Evolutionary conservation across 768 basidiomycete species (phyloP).

Genomic region (Leucogyrophana mollusca): DNA sequence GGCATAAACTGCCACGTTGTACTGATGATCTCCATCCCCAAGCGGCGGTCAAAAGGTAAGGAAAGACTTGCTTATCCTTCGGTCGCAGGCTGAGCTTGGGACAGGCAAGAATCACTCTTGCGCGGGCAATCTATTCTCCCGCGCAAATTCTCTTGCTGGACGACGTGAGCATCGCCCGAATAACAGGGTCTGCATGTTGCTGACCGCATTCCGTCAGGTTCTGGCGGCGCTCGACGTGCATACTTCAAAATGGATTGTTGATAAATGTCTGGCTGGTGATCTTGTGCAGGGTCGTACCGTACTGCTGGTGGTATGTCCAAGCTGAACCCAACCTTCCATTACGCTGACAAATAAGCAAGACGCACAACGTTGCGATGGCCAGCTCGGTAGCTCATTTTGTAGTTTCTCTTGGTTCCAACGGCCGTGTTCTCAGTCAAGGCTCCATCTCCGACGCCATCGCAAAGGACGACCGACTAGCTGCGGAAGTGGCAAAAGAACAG

Average conservation of each 20-base stretch:
- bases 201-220: constrained; percentile 8
- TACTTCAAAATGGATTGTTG: constrained; percentile 47
- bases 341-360: constrained; percentile 13
- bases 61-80: constrained; percentile 13
- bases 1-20: background rate
- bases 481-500: constrained; percentile 14
- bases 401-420: constrained; percentile 51
- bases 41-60: constrained; percentile 58
- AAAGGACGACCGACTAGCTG: constrained; percentile 34
- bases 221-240: constrained; percentile 61
- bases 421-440: constrained; percentile 48
- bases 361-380: constrained; percentile 31
- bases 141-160: constrained; percentile 69
- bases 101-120: constrained; percentile 51
- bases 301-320: no score
- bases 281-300: no score
- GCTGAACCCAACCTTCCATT: no score
- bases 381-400: constrained; percentile 34
- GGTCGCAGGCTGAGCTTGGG: background rate
- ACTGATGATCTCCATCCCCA: background rate
- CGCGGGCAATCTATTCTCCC: constrained; percentile 54
- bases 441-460: constrained; percentile 47
- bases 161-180: constrained; percentile 40
- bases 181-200: background rate
- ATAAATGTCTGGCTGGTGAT: constrained; percentile 37